These are phyloP conservation scores for Priceomyces carsonii DNA, from an alignment of 805 yeast species.

Conservation along the genomic window DNA sequence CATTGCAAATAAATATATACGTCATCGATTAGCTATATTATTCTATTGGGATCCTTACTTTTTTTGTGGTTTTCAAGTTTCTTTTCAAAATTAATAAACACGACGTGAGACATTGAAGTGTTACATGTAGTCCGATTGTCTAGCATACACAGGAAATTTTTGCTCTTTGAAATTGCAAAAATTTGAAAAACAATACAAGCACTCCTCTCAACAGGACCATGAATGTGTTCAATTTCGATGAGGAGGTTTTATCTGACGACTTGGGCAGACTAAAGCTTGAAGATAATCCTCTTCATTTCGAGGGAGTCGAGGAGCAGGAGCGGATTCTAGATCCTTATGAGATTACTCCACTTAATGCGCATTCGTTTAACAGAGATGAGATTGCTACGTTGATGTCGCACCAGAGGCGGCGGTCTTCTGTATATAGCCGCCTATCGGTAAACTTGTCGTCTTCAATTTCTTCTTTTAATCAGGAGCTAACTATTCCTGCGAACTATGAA, in stretches of 20 bases:
- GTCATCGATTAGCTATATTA: slow-evolving; percentile 28
- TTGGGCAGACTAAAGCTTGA: slow-evolving; percentile 2
- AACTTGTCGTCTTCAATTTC: slow-evolving; percentile 6
- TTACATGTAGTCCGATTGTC: too few species aligned
- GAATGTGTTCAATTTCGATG: slow-evolving; percentile 15
- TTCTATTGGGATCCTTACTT: background rate
- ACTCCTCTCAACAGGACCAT: slow-evolving; percentile 8
- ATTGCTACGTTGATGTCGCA: slow-evolving; percentile 1
- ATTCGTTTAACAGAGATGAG: background rate
- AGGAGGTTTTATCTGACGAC: slow-evolving; percentile 11
- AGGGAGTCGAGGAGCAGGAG: slow-evolving; percentile 2
- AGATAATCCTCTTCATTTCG: slow-evolving; percentile 4
- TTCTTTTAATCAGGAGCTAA: slow-evolving; percentile 10
- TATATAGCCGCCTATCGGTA: slow-evolving; percentile 15
- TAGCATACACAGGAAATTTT: too few species aligned
- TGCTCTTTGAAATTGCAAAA: too few species aligned
- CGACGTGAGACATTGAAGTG: too few species aligned
- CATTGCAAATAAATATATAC: slow-evolving; percentile 46
- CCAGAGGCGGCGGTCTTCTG: slow-evolving; percentile 15
- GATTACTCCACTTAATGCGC: background rate
- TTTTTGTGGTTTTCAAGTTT: background rate
- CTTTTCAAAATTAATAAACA: too few species aligned
- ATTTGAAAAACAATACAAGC: too few species aligned
- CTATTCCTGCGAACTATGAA: slow-evolving; percentile 13
- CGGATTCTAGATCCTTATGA: background rate